phyloP scores from a whole-genome alignment of 139 green algal genomes.

The Nannochloris sp. region DNA sequence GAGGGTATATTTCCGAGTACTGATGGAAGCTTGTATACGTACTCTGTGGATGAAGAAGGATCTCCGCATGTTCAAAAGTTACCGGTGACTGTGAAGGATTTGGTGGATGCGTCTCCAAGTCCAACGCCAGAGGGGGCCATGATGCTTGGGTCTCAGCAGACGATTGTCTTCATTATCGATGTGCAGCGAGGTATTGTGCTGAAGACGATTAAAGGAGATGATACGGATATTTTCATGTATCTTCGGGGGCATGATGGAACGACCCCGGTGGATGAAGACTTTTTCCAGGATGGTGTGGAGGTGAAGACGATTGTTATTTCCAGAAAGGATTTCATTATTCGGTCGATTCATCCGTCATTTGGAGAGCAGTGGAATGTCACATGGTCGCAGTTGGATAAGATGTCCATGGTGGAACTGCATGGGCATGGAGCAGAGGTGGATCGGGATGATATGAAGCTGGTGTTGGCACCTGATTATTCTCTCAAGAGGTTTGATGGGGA shows the following conservation, averaged over 20 bases:
- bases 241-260: neutral
- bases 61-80: conserved; percentile 50
- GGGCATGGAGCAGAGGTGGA: neutral
- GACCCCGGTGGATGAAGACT: neutral
- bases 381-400: conserved; percentile 9
- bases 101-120: conserved; percentile 73
- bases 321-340: conserved; percentile 62
- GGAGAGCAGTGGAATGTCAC: conserved; percentile 33
- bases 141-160: conserved; percentile 62
- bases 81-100: conserved; percentile 65
- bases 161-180: conserved; percentile 73
- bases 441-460: conserved; percentile 13
- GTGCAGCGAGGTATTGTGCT: conserved; percentile 45
- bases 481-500: conserved; percentile 38
- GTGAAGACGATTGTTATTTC: conserved; percentile 40
- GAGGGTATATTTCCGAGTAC: conserved; percentile 74
- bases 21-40: conserved; percentile 80
- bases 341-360: conserved; percentile 41
- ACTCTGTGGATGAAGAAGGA: conserved; percentile 18
- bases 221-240: neutral
- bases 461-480: conserved; percentile 18
- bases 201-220: conserved; percentile 4
- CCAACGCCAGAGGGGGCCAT: conserved; percentile 70
- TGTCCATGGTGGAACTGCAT: conserved; percentile 12
- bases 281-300: neutral